Evolutionary conservation across 75 land plant genomes (phyloP), one percentile per base, ranked within the genome.

Genomic region (Adiantum capillusveneris): DNA sequence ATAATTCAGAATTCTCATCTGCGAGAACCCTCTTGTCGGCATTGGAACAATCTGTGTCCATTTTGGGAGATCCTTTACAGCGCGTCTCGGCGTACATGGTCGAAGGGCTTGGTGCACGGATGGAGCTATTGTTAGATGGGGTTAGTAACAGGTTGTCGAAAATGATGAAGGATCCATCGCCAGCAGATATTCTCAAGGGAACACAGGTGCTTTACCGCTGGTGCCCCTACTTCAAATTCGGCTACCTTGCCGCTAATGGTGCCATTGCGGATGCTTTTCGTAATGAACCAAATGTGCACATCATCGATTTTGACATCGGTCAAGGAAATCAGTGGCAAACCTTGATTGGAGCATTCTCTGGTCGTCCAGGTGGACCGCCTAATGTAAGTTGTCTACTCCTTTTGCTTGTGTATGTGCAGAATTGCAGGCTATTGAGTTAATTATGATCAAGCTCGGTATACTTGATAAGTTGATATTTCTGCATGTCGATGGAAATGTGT

Each of bases 221-320:
- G 37, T 86, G 87, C 75, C 98, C 96, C 1, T 73, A 84, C 29
- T 77, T 93, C 29, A 89, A 85, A 58, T 93, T 93, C 81, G 89
- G 90, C 13, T 96, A 93, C 58, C 89, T 93, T 79, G 89, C 98
- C 0, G 87, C 98, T 13, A 93, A 93, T 69, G 96, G 89, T 55
- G 96, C 96, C 21, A 93, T 89, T 25, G 79, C 79, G 30, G 96
- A 89, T 26, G 98, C 98, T 16, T 82, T 93, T 42, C 88, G 87
- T 53, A 63, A 82, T 45, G 82, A 83, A 60, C 76, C 75, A 24
- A 55, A 76, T 1, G 90, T 93, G 44, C 98, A 93, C 73, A 85
- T 93, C 52, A 85, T 93, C 48, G 96, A 93, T 69, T 72, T 85
- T 11, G 98, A 93, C 70, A 85, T 93, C 21, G 89, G 89, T 90